Conservation (phyloP, 768 basidiomycete species). For the Leucosporidium yakuticum region DNA sequence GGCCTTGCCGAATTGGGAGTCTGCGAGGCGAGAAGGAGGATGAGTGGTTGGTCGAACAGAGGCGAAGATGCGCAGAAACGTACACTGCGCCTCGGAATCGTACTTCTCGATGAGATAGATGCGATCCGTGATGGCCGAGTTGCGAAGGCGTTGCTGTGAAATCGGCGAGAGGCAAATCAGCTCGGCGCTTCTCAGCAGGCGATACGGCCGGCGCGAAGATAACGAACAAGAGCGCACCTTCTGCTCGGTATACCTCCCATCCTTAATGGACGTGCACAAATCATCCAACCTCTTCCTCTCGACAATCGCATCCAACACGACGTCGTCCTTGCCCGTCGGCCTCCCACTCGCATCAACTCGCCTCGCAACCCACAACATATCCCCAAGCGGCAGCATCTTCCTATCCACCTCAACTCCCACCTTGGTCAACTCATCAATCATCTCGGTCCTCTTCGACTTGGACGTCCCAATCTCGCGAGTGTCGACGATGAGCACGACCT, state of each 20-base stretch:
- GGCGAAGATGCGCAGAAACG: neutral
- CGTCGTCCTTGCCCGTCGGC: slow-evolving; percentile 42
- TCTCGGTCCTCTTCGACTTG: slow-evolving; percentile 38
- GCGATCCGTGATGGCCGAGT: slow-evolving; percentile 44
- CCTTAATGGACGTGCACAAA: slow-evolving; percentile 44
- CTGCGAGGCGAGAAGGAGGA: slow-evolving; percentile 18
- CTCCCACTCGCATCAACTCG: slow-evolving; percentile 20
- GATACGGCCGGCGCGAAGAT: too few species aligned
- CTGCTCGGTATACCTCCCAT: slow-evolving; percentile 45
- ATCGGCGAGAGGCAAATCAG: neutral
- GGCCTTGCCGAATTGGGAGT: slow-evolving; percentile 34
- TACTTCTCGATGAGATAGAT: slow-evolving; percentile 47
- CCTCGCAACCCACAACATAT: slow-evolving; percentile 48
- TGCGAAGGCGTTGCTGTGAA: slow-evolving; percentile 42
- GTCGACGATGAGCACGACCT: slow-evolving; percentile 46
- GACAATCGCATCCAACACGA: slow-evolving; percentile 47
- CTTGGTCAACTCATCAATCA: slow-evolving; percentile 38
- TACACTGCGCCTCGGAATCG: slow-evolving; percentile 18
- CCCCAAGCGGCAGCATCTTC: slow-evolving; percentile 45
- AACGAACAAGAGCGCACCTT: slow-evolving; percentile 37
- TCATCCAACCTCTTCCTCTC: slow-evolving; percentile 49
- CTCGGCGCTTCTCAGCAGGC: neutral
- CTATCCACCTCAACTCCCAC: slow-evolving; percentile 43
- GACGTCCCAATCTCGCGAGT: slow-evolving; percentile 43
- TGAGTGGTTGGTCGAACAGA: neutral